Evolutionary conservation across 331 rosid genomes (phyloP).

Genomic region (Malus hybrid): DNA sequence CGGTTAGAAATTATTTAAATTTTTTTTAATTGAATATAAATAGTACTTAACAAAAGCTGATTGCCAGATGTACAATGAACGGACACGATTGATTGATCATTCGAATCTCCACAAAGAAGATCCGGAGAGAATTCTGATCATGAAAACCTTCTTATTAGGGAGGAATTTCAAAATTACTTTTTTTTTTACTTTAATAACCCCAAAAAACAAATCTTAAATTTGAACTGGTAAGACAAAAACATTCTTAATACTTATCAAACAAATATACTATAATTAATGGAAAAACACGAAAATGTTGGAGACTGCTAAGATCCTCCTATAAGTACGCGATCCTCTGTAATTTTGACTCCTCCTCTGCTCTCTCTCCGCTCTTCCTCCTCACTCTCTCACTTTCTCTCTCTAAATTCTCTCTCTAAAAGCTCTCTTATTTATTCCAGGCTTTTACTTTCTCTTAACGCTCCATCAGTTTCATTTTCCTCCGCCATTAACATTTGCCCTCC

Average conservation of each 20-base stretch:
- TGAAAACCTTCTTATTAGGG: background rate
- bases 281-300: background rate
- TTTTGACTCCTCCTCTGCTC: slow-evolving; percentile 16
- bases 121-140: no score
- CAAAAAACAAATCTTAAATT: background rate
- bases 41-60: no score
- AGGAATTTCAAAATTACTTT: background rate
- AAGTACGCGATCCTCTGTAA: slow-evolving; percentile 4
- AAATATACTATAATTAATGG: background rate
- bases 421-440: background rate
- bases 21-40: no score
- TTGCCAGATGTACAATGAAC: accelerated
- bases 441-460: background rate
- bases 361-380: background rate
- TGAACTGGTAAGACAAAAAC: background rate
- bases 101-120: no score
- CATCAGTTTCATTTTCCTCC: background rate
- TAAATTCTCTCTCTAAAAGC: background rate
- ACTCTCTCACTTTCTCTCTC: background rate
- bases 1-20: no score
- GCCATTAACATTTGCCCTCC: background rate
- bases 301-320: slow-evolving; percentile 20
- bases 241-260: background rate
- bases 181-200: no score
- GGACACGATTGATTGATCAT: no score